Percentiles rank a stretch among this genome's conserved stretches.
phyloP scores from a whole-genome alignment of 2,329 filamentous ascomycete genomes.

The Neonectria ditissima region DNA sequence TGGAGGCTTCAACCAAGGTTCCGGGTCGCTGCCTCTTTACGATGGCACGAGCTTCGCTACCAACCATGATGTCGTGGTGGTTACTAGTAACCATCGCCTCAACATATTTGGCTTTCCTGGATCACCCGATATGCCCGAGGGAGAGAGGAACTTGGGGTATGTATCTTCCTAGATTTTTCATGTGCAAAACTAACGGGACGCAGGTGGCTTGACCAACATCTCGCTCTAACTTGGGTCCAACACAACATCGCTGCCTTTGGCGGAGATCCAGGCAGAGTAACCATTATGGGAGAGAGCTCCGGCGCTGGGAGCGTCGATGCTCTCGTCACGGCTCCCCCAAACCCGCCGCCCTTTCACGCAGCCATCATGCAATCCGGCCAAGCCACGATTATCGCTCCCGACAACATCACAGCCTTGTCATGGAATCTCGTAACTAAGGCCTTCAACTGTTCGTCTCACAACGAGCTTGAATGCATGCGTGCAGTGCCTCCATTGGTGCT shows the following conservation, averaged over 20 bases:
- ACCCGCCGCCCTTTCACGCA: constrained; percentile 44
- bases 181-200: constrained; percentile 3
- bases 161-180: accelerated
- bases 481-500: constrained; percentile 32
- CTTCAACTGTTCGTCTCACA: constrained; percentile 19
- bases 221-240: constrained; percentile 63
- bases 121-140: constrained; percentile 37
- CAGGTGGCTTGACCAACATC: constrained; percentile 52
- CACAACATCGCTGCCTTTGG: constrained; percentile 63
- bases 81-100: constrained; percentile 60
- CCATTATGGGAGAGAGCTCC: constrained; percentile 65
- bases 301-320: constrained; percentile 67
- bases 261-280: constrained; percentile 59
- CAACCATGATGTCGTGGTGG: constrained; percentile 58
- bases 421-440: constrained; percentile 15
- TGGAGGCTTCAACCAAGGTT: constrained; percentile 54
- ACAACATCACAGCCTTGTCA: constrained; percentile 31
- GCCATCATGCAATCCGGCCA: constrained; percentile 46
- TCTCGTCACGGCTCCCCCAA: constrained; percentile 42
- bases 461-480: constrained; percentile 41
- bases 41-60: constrained; percentile 55
- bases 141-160: constrained; percentile 41
- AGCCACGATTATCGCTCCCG: constrained; percentile 10
- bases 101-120: constrained; percentile 57
- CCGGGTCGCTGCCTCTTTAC: constrained; percentile 52